Evolutionary conservation across 257 asterid species (phyloP).

Genomic region (Ehretia macrophylla): DNA sequence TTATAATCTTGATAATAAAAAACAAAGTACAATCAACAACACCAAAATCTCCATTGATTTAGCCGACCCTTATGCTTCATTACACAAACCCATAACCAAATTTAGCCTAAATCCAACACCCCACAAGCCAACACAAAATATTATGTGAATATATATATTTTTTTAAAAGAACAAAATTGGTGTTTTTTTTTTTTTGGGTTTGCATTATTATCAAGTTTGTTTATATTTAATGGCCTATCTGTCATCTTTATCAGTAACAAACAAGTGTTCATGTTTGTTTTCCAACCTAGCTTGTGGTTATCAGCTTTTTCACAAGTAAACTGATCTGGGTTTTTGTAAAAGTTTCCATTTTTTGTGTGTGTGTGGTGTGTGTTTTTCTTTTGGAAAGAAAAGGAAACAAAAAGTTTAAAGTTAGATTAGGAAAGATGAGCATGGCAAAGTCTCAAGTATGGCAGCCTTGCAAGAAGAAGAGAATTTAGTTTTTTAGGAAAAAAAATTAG

Average conservation of each 20-base stretch:
- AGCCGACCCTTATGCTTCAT: background rate
- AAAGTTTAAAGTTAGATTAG: background rate
- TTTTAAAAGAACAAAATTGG: background rate
- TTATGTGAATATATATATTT: background rate
- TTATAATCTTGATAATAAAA: background rate
- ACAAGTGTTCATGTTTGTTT: background rate
- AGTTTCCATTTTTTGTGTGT: background rate
- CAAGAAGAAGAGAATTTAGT: constrained; percentile 78
- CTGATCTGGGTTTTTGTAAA: background rate
- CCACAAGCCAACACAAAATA: background rate
- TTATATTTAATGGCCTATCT: background rate
- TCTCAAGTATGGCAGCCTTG: constrained; percentile 97
- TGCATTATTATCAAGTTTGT: background rate
- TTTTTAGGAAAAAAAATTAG: constrained; percentile 12
- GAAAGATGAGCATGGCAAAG: constrained; percentile 59
- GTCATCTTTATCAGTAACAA: background rate
- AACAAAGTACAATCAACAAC: background rate
- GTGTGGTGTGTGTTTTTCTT: too few species aligned
- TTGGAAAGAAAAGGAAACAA: background rate
- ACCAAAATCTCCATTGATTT: constrained; percentile 1
- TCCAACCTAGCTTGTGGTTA: background rate
- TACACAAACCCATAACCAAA: background rate
- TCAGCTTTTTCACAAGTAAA: background rate
- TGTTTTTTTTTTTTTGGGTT: background rate
- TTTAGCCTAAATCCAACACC: background rate